Percentiles rank a stretch among this genome's conserved stretches.
Conservation (phyloP, 2,329 filamentous ascomycete genomes). For the Claviceps arundinis region DNA sequence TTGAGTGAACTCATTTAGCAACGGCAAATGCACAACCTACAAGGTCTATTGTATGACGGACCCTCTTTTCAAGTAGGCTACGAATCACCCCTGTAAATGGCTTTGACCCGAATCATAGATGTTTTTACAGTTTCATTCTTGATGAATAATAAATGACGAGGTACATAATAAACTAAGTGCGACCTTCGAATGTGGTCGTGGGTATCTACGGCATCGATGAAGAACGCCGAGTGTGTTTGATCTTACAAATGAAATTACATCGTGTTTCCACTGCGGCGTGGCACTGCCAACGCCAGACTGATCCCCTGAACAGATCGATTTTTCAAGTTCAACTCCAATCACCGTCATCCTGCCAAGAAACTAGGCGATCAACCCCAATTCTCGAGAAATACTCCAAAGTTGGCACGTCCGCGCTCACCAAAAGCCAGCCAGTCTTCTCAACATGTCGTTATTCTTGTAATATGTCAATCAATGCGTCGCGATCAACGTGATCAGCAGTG, state of each 20-base stretch:
- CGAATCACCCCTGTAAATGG: too few species aligned
- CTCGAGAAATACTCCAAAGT: not conserved
- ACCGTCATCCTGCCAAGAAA: not conserved
- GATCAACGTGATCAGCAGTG: constrained; percentile 43
- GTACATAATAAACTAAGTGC: not conserved
- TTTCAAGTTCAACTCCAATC: not conserved
- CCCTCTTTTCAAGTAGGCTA: too few species aligned
- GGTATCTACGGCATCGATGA: constrained; percentile 4
- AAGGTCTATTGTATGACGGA: too few species aligned
- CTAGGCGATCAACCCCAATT: not conserved
- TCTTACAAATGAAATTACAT: not conserved
- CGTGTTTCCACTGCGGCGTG: not conserved
- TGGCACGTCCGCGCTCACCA: not conserved
- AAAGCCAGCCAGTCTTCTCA: not conserved
- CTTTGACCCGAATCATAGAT: too few species aligned
- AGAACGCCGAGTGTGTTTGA: not conserved
- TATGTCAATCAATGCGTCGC: constrained; percentile 46
- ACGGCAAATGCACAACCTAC: too few species aligned
- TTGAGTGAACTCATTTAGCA: too few species aligned
- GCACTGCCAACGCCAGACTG: not conserved
- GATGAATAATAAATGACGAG: not conserved
- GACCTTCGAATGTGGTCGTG: constrained; percentile 3
- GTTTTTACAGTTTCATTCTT: not conserved
- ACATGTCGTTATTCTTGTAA: constrained; percentile 21
- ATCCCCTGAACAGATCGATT: not conserved